These are phyloP conservation scores for Murraya paniculata DNA, from an alignment of 345 rosid genomes.

Conservation along the genomic window DNA sequence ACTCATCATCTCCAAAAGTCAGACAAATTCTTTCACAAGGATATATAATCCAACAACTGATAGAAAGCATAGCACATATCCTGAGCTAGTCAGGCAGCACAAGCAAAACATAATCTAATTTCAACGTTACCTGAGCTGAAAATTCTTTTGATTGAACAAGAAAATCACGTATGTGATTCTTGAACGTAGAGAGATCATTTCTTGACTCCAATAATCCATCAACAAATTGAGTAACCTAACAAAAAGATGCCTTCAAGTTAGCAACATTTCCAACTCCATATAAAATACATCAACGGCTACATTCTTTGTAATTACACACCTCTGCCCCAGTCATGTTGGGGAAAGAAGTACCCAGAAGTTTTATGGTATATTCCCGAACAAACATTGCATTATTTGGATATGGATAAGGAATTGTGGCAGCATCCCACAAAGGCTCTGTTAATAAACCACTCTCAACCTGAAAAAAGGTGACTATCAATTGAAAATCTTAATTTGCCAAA, in stretches of 20 bases:
- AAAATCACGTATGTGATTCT: slow-evolving; percentile 90
- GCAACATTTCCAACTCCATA: not conserved
- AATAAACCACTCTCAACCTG: slow-evolving; percentile 81
- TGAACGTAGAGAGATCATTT: slow-evolving; percentile 74
- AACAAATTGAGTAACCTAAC: slow-evolving; percentile 90
- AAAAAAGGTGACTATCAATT: slow-evolving; percentile 10
- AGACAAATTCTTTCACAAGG: not conserved
- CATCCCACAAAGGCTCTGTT: slow-evolving; percentile 95
- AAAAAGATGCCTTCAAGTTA: slow-evolving; percentile 13
- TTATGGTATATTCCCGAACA: slow-evolving; percentile 90
- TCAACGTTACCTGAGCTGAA: slow-evolving; percentile 62
- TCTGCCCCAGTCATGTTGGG: slow-evolving; percentile 93
- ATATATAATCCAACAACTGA: not conserved
- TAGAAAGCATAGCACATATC: not conserved
- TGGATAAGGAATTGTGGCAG: slow-evolving; percentile 61
- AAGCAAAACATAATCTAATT: not conserved
- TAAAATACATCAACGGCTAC: not conserved
- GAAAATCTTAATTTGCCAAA: not conserved
- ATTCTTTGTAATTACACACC: slow-evolving; percentile 30
- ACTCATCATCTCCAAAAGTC: not conserved
- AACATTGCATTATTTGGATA: slow-evolving; percentile 75
- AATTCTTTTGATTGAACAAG: slow-evolving; percentile 87
- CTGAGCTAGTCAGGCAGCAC: not conserved
- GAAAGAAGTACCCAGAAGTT: slow-evolving; percentile 85
- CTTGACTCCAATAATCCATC: slow-evolving; percentile 78